Evolutionary conservation across 2,329 filamentous ascomycete genomes (phyloP).

Genomic region (Thelonectria discophora): DNA sequence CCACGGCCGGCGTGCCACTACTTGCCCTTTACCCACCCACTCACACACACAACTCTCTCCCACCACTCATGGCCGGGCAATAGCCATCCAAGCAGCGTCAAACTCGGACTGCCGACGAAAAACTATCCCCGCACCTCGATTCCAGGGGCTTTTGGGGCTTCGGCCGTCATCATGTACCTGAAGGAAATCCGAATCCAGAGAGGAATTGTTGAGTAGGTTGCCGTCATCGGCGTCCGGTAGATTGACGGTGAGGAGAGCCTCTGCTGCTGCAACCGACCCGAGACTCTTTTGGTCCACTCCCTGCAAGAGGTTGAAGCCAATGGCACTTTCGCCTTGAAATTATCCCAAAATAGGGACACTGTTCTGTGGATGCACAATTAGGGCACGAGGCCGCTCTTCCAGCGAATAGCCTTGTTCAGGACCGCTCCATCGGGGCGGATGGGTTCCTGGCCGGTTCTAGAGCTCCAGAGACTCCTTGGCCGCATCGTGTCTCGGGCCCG

Average conservation of each 20-base stretch:
- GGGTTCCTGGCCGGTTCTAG: slow-evolving; percentile 33
- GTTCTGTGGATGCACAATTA: slow-evolving; percentile 42
- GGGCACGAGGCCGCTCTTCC: slow-evolving; percentile 41
- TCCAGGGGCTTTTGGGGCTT: background rate
- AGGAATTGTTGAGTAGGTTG: background rate
- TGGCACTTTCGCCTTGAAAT: slow-evolving; percentile 7
- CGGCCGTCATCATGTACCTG: background rate
- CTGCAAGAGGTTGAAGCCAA: slow-evolving; percentile 10
- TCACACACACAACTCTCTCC: slow-evolving; percentile 31
- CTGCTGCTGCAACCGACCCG: slow-evolving; percentile 10
- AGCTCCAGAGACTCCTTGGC: slow-evolving; percentile 39
- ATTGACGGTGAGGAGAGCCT: slow-evolving; percentile 9
- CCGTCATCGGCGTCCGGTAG: background rate
- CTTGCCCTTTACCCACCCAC: slow-evolving; percentile 37
- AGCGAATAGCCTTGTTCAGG: slow-evolving; percentile 31
- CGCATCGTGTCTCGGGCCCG: slow-evolving; percentile 41
- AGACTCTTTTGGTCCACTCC: background rate
- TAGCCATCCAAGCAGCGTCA: slow-evolving; percentile 18
- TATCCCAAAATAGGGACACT: slow-evolving; percentile 20
- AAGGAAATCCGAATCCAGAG: background rate
- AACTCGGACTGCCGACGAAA: slow-evolving; percentile 6
- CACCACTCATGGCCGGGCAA: slow-evolving; percentile 33
- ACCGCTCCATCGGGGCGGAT: slow-evolving; percentile 39
- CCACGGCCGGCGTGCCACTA: slow-evolving; percentile 36
- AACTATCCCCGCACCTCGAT: background rate